Conservation (phyloP, 768 basidiomycete genomes). For the Lentinus brumalis region DNA sequence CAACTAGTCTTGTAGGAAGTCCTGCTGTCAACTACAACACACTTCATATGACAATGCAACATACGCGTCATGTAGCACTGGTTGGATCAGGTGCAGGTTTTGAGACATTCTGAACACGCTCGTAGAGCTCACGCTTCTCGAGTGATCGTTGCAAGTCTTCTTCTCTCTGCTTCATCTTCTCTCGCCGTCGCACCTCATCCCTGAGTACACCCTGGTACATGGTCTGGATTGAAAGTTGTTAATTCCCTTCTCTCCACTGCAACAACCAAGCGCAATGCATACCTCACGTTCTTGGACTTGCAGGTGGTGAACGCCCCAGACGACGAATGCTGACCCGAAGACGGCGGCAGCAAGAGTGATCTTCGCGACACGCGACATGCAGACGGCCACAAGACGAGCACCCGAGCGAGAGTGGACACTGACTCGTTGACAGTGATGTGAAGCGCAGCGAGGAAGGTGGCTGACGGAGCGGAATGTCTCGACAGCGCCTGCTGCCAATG, state of each 20-base stretch:
- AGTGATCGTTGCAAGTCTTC: constrained; percentile 62
- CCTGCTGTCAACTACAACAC: no score
- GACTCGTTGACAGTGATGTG: neutral
- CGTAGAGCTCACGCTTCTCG: constrained; percentile 67
- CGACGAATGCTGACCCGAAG: constrained; percentile 61
- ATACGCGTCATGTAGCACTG: neutral
- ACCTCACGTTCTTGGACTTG: constrained; percentile 86
- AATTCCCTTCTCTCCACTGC: neutral
- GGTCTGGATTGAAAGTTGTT: constrained; percentile 45
- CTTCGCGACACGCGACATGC: constrained; percentile 72
- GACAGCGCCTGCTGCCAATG: no score
- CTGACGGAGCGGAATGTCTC: no score
- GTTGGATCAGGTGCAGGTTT: constrained; percentile 4
- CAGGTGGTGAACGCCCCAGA: constrained; percentile 90
- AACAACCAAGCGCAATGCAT: constrained; percentile 15
- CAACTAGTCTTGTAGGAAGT: no score
- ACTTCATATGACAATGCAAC: neutral
- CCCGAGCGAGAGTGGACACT: neutral
- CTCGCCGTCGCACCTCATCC: constrained; percentile 79
- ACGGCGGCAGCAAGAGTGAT: constrained; percentile 71
- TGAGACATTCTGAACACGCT: constrained; percentile 46
- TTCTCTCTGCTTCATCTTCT: constrained; percentile 70
- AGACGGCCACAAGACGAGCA: neutral
- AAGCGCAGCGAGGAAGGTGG: neutral
- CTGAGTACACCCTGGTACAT: constrained; percentile 92